Base-by-base conservation (phyloP, 441 rosid genomes). In the Brassica balearica region DNA sequence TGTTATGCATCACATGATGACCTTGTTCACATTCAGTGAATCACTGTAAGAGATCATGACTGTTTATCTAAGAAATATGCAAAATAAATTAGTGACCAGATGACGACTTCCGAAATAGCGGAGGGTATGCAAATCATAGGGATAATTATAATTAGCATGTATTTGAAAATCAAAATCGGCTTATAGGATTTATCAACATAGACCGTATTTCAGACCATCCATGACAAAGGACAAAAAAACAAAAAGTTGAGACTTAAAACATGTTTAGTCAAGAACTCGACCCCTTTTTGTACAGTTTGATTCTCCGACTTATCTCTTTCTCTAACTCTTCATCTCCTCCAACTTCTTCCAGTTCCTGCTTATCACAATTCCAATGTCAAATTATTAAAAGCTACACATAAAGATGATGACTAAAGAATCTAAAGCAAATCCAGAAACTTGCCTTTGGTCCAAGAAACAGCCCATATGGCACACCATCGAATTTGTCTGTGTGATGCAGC, bases 401-500 rank as follows among this genome's bases (percentile, higher is more conserved):
- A 65, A 55, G 23, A 65, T 65, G 22, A 29, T 34, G 0, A 15
- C 2, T 53, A 53, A 23, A 55, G 10, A 19, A 22, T 41, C 10
- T 2, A 0, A 66, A 29, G 15, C 2, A 53, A 29, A 62, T 8
- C 6, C 0, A 77, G 38, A 65, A 15, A 70, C 80, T 46, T 60
- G 85, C 99, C 96, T 84, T 95, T 0, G 96, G 98, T 69, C 98
- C 99, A 8, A 95, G 86, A 75, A 95, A 95, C 86, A 95, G 78
- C 66, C 99, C 99, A 75, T 95, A 95, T 61, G 99, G 99, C 9
- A 95, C 93, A 34, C 99, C 98, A 0, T 82, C 59, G 86, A 95
- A 93, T 78, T 92, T 93, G 14, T 95, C 98, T 17, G 98, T 86
- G 85, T 95, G 99, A 77, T 95, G 99, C 27, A 95, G 82, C 99